Base-by-base conservation (phyloP, 2,329 filamentous ascomycete species). In the Ramularia collo-cygni region DNA sequence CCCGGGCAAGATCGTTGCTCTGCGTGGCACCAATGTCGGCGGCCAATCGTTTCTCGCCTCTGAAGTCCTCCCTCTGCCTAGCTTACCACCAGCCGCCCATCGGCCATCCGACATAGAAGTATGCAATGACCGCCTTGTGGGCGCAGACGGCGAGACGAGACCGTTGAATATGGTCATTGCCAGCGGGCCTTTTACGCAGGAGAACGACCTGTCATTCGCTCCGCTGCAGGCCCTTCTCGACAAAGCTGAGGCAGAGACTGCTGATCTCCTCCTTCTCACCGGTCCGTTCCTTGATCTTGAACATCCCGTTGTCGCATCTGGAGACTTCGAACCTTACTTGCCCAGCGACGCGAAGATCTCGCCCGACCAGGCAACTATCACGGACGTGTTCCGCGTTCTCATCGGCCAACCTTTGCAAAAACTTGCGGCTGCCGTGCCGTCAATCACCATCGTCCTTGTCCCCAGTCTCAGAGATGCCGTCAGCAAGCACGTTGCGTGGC, bases 231-330 rank as follows among this genome's bases (percentile, higher is more conserved):
- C 85, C 19, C 73, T 98, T 12, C 90, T 90, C 59, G 75, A 76
- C 51, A 81, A 82, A 54, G 88, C 89, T 7, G 79, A 79, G 12
- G 79, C 86, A 48, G 76, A 74, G 15, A 81, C 77, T 48, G 84
- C 82, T 8, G 92, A 98, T 60, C 77, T 78, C 3, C 66, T 98
- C 18, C 74, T 96, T 30, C 71, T 98, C 7, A 70, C 77, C 3
- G 92, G 92, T 0, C 92, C 92, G 0, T 95, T 98, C 60, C 73
- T 98, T 50, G 92, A 96, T 60, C 72, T 83, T 26, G 88, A 95
- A 53, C 92, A 98, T 60, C 90, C 92, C 0, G 71, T 93, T 17
- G 76, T 98, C 38, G 85, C 87, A 16, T 64, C 63, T 10, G 69
- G 69, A 12, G 60, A 63, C 40, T 58, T 64, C 29, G 66, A 68